Conservation (phyloP, 768 basidiomycete genomes). For the Hericium rajendrae region DNA sequence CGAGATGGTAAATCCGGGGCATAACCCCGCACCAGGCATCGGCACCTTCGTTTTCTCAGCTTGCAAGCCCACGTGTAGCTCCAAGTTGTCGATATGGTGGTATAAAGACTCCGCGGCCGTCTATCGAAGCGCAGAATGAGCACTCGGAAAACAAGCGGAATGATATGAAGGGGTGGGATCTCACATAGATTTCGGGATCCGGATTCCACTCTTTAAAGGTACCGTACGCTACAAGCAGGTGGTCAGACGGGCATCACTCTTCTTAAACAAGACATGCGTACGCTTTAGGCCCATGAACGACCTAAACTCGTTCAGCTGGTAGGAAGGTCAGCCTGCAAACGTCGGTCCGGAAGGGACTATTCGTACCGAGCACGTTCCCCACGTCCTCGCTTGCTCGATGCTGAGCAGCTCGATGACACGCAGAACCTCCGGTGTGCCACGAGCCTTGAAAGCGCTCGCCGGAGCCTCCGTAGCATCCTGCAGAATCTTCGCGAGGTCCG, state of each 20-base stretch:
- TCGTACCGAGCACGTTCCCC: slow-evolving; percentile 65
- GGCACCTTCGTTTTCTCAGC: slow-evolving; percentile 64
- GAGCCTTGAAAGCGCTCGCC: slow-evolving; percentile 58
- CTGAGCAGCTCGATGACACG: slow-evolving; percentile 61
- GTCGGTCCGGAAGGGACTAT: no score
- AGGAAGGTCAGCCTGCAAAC: not conserved
- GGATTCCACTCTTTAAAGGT: slow-evolving; percentile 28
- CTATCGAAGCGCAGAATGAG: slow-evolving; percentile 23
- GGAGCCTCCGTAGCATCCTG: slow-evolving; percentile 49
- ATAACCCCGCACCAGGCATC: slow-evolving; percentile 62
- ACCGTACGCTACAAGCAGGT: slow-evolving; percentile 3
- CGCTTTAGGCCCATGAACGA: slow-evolving; percentile 62
- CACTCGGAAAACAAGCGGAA: not conserved
- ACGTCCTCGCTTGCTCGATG: slow-evolving; percentile 55
- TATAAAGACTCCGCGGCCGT: slow-evolving; percentile 57
- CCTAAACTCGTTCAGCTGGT: slow-evolving; percentile 22
- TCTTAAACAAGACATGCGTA: slow-evolving; percentile 17
- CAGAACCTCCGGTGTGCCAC: slow-evolving; percentile 58
- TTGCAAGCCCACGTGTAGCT: slow-evolving; percentile 46
- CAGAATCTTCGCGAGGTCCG: slow-evolving; percentile 51
- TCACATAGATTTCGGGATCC: slow-evolving; percentile 17
- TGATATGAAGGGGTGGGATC: not conserved
- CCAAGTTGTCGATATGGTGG: slow-evolving; percentile 66
- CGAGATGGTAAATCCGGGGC: slow-evolving; percentile 78
- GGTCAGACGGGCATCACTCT: not conserved